Percentiles rank a stretch among this genome's conserved stretches.
Conservation (phyloP, 1,284 basidiomycete genomes). For the Cryptococcus hybrid region DNA sequence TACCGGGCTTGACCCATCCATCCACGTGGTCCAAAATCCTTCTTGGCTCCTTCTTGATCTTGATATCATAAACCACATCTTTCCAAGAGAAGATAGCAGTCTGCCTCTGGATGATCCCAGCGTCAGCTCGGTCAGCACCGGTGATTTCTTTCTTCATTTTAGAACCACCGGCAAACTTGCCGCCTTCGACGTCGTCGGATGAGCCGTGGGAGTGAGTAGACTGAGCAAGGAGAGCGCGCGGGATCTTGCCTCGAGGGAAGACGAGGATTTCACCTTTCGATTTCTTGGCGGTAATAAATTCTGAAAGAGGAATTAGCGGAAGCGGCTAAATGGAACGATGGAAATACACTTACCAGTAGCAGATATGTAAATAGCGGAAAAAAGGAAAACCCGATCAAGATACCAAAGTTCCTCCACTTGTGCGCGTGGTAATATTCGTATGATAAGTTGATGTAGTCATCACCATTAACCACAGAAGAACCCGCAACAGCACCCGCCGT, state of each 20-base stretch:
- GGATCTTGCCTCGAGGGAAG: constrained; percentile 51
- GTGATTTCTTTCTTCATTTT: constrained; percentile 1
- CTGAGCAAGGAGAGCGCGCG: constrained; percentile 39
- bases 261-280: constrained; percentile 56
- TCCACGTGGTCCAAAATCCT: constrained; percentile 72
- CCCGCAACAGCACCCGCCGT: constrained; percentile 49
- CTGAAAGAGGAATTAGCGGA: constrained; percentile 16
- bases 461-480: constrained; percentile 48
- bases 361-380: constrained; percentile 51
- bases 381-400: constrained; percentile 55
- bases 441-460: constrained; percentile 58
- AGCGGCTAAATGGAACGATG: background rate
- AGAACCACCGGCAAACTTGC: background rate
- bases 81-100: constrained; percentile 52
- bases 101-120: constrained; percentile 44
- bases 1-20: constrained; percentile 78
- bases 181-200: constrained; percentile 12
- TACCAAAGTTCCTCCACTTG: constrained; percentile 65
- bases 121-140: constrained; percentile 13
- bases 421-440: constrained; percentile 62
- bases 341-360: constrained; percentile 48
- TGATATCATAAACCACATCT: constrained; percentile 60
- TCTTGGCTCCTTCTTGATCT: constrained; percentile 59
- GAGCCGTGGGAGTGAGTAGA: constrained; percentile 1
- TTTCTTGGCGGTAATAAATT: constrained; percentile 52